A percentile compares a stretch with the other conserved stretches of the same genome.
phyloP scores from a whole-genome alignment of 305 asterid genomes.

The Coffea humblotiana region DNA sequence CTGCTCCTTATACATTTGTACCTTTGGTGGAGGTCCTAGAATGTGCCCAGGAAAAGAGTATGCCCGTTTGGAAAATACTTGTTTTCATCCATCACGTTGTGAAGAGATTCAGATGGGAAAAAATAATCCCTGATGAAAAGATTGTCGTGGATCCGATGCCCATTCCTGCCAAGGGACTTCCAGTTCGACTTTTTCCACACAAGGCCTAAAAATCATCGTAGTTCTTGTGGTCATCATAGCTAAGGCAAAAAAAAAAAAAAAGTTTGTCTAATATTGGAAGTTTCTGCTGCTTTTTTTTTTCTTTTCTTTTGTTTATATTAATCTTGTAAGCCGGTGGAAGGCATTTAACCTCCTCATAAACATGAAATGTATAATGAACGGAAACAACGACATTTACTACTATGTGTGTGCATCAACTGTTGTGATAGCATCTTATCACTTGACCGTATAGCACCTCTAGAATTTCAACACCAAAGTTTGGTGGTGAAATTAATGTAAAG shows the following conservation, averaged over 20 bases:
- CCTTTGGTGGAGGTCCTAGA: slow-evolving; percentile 79
- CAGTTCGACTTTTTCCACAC: slow-evolving; percentile 59
- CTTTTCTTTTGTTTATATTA: not conserved
- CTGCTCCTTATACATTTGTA: slow-evolving; percentile 71
- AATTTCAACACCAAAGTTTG: not conserved
- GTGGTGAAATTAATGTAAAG: not conserved
- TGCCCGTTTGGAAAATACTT: slow-evolving; percentile 61
- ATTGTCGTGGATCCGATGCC: slow-evolving; percentile 76
- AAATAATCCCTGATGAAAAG: slow-evolving; percentile 58
- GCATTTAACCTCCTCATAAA: not conserved
- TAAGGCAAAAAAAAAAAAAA: not conserved
- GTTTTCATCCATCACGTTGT: slow-evolving; percentile 72
- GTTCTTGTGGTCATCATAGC: too few species aligned
- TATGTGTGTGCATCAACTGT: not conserved
- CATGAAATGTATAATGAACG: not conserved
- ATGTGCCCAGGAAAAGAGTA: slow-evolving; percentile 84
- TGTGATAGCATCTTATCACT: not conserved
- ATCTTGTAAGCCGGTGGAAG: not conserved
- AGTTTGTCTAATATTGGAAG: not conserved
- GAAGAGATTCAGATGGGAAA: slow-evolving; percentile 57
- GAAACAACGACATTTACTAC: not conserved
- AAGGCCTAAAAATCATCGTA: slow-evolving; percentile 11
- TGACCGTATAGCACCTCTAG: not conserved
- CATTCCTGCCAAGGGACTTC: slow-evolving; percentile 69
- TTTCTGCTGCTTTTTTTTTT: not conserved